Base-by-base conservation (phyloP, 208 protist genomes). In the Trypanosoma mega region DNA sequence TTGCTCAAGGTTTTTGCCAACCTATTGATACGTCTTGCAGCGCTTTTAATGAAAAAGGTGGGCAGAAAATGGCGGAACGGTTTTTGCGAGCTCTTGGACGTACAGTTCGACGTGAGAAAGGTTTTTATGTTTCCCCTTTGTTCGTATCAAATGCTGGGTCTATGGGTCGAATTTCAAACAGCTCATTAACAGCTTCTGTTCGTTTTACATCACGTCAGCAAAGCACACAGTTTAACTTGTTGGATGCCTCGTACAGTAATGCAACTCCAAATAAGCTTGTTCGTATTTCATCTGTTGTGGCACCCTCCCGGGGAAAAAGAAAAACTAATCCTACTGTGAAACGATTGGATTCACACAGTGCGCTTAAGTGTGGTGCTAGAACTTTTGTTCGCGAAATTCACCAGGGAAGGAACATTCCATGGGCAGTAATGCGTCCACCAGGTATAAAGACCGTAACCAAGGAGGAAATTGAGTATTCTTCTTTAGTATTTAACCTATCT, bases 231-330 rank as follows among this genome's bases (percentile, higher is more conserved):
- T 70, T 69, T 21, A 90, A 77, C 7, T 63, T 92, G 29, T 72
- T 90, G 46, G 79, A 92, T 57, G 77, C 76, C 21, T 82, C 88
- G n/a, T 92, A 87, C 68, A 92, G 85, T 74, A 92, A 90, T 55
- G 88, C 88, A 11, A 90, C 78, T 12, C 88, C 85, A 46, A 90
- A 71, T 73, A 90, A 86, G 59, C 75, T 92, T 46, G 72, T 95
- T 9, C 82, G 80, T 54, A 83, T 92, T 63, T 92, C 88, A 1
- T 77, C 82, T 30, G 63, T 78, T 1, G 52, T 85, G 12, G 63
- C 77, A 20, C 70, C 62, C 23, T 72, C 68, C 50, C 68, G 69
- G 24, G 72, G 71, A 47, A 83, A 80, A 53, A 72, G 54, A 41
- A 68, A 73, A 26, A 52, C 49, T 46, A 67, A 77, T 30, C 46